Conservation (phyloP, 257 asterid species). For the Solanum sparsipilum region DNA sequence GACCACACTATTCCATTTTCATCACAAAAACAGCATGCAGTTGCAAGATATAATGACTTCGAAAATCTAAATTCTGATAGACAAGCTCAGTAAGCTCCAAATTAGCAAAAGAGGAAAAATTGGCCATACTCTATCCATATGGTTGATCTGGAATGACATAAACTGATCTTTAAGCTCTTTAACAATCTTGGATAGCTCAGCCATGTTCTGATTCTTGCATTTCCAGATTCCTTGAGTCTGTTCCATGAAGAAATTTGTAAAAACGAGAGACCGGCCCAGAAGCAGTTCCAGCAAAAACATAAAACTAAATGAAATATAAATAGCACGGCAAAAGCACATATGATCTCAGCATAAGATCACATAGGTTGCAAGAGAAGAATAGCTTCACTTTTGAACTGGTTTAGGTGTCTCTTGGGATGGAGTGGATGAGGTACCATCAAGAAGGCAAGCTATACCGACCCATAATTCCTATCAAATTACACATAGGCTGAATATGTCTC, state of each 20-base stretch:
- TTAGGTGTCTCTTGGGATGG: not conserved
- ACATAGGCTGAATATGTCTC: not conserved
- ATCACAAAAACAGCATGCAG: not conserved
- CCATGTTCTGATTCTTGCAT: conserved; percentile 84
- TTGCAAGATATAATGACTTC: not conserved
- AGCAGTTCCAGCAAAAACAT: not conserved
- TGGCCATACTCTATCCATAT: conserved; percentile 62
- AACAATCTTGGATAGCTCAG: conserved; percentile 85
- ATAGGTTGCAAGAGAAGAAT: not conserved
- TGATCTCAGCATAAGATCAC: not conserved
- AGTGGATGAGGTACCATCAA: not conserved
- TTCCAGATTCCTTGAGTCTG: conserved; percentile 96
- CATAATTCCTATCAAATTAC: not conserved
- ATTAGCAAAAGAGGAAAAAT: not conserved
- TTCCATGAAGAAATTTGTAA: not conserved
- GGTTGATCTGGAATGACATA: conserved; percentile 63
- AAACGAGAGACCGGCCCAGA: not conserved
- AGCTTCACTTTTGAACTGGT: not conserved
- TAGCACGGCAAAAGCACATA: not conserved
- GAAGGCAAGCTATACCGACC: not conserved
- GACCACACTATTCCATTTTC: not conserved
- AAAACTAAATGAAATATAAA: not conserved
- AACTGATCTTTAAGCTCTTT: conserved; percentile 84
- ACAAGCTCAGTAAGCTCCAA: not conserved
- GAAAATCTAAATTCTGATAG: not conserved